phyloP scores from a whole-genome alignment of 768 basidiomycete genomes.

The Mrakia gelida region DNA sequence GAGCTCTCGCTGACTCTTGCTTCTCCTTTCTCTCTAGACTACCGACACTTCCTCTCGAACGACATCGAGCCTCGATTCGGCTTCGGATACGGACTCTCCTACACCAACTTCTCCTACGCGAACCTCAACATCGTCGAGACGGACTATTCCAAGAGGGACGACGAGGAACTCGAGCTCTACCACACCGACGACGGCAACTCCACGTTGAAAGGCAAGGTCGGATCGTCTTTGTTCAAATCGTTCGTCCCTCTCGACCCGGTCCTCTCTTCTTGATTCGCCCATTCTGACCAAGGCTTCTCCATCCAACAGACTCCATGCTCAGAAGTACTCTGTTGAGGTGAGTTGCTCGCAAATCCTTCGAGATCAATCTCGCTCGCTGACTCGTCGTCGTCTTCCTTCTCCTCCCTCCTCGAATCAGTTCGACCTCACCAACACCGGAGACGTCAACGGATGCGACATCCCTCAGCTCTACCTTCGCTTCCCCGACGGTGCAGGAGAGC shows the following conservation, averaged over 20 bases:
- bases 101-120: constrained; percentile 73
- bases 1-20: neutral
- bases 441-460: constrained; percentile 57
- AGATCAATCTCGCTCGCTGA: neutral
- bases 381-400: constrained; percentile 33
- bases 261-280: neutral
- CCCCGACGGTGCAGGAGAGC: constrained; percentile 6
- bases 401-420: constrained; percentile 51
- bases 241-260: neutral
- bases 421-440: constrained; percentile 62
- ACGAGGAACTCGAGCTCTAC: constrained; percentile 6
- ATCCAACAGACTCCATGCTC: constrained; percentile 11
- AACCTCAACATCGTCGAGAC: constrained; percentile 47
- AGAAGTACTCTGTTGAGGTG: neutral
- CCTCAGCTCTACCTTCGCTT: neutral
- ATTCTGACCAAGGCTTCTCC: neutral
- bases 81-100: constrained; percentile 85
- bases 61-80: constrained; percentile 47
- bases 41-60: constrained; percentile 53
- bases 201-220: neutral
- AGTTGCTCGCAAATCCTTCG: neutral
- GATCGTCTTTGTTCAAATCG: neutral
- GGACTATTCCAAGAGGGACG: neutral
- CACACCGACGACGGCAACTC: neutral
- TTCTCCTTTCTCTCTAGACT: constrained; percentile 44